Conservation (phyloP, 768 basidiomycete species). For the Pleurotus giganteus region DNA sequence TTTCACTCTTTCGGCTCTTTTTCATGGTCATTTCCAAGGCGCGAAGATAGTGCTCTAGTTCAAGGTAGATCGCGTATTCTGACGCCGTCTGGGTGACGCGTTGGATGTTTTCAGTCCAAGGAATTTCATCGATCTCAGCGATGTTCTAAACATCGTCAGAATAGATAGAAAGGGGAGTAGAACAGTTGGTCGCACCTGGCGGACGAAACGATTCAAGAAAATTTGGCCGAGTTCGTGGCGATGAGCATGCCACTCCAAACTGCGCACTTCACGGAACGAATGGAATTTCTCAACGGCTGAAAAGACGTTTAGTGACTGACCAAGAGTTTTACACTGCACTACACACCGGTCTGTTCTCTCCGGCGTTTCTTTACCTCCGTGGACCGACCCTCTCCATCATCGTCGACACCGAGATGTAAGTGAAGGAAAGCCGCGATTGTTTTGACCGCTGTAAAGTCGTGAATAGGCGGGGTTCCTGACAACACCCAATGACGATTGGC, state of each 20-base stretch:
- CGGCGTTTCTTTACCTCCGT: constrained; percentile 76
- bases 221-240: constrained; percentile 79
- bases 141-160: constrained; percentile 59
- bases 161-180: constrained; percentile 10
- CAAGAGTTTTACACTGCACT: background rate
- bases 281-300: constrained; percentile 90
- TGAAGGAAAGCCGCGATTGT: constrained; percentile 87
- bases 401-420: constrained; percentile 90
- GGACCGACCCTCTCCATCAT: constrained; percentile 79
- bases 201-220: constrained; percentile 80
- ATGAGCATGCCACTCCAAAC: constrained; percentile 88
- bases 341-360: constrained; percentile 78
- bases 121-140: constrained; percentile 96
- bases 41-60: constrained; percentile 89
- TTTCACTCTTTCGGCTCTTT: constrained; percentile 62
- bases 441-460: constrained; percentile 87
- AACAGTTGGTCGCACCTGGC: constrained; percentile 57
- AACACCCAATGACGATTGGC: constrained; percentile 89
- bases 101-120: constrained; percentile 63
- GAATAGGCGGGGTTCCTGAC: constrained; percentile 94
- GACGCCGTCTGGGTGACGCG: constrained; percentile 82
- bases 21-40: constrained; percentile 86
- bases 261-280: constrained; percentile 94
- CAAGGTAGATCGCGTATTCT: constrained; percentile 91
- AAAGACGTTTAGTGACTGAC: too few relatives aligned